Percentiles rank a stretch among this genome's conserved stretches.
phyloP scores from a whole-genome alignment of 176 grass and related monocot species.

The Aegilops longissima region DNA sequence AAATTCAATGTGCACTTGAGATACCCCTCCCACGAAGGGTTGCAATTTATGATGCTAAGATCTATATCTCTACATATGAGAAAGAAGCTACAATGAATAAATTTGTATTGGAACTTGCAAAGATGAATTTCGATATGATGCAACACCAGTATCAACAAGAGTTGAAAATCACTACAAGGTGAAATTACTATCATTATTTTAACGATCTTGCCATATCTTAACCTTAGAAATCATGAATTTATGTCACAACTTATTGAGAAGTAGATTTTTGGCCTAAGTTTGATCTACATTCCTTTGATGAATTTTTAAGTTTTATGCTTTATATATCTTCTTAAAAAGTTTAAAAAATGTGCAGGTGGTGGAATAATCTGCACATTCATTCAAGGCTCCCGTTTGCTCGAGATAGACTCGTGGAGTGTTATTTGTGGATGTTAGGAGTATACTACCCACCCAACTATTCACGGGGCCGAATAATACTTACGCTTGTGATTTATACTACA shows the following conservation, averaged over 20 bases:
- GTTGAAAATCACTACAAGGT: background rate
- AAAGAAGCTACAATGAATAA: background rate
- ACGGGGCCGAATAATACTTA: background rate
- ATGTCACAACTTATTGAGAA: background rate
- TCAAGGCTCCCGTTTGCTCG: slow-evolving; percentile 12
- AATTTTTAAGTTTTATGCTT: background rate
- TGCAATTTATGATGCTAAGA: background rate
- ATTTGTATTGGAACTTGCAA: background rate
- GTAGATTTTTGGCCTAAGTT: background rate
- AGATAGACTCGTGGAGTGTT: slow-evolving; percentile 17
- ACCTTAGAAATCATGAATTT: no score
- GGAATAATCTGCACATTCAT: slow-evolving; percentile 8
- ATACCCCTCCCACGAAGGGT: background rate
- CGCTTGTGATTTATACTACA: background rate
- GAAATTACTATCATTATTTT: background rate
- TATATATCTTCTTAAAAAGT: background rate
- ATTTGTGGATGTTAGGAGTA: slow-evolving; percentile 14
- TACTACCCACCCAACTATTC: background rate
- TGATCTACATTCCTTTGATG: background rate
- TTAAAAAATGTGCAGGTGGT: background rate
- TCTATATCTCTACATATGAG: background rate
- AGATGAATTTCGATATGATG: slow-evolving; percentile 11
- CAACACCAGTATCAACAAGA: slow-evolving; percentile 15
- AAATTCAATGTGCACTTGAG: slow-evolving; percentile 2
- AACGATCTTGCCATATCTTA: no score